Base-by-base conservation (phyloP, 2,329 filamentous ascomycete genomes). In the Anthostomella pinea region DNA sequence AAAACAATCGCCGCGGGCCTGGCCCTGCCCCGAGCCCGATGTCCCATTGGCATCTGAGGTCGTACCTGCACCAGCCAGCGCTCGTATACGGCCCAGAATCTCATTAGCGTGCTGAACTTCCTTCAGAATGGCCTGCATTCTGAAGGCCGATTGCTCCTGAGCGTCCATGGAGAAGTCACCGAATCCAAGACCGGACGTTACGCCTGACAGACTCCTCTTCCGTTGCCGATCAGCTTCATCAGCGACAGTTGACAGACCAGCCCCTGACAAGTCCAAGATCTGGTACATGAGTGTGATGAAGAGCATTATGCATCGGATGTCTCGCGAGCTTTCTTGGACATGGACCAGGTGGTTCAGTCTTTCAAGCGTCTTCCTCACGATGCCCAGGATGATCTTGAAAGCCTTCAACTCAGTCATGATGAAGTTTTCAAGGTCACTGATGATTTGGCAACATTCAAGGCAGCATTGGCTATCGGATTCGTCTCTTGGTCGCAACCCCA, bases 371-470 rank as follows among this genome's bases (percentile, higher is more conserved):
- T 24, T 7, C 10, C 24, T 41, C 2, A 39, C 19, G n/a, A 42
- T 39, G 2, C 34, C 34, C 2, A 45, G 11, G 9, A 42, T 21
- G 13, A 45, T 39, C 11, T 45, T 45, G 13, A 28, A 39, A 14
- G 18, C 22, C 9, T 25, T 41, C 5, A 45, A 17, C 8, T 41
- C 42, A 6, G 24, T 11, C 22, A 39, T 26, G 28, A 41, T 45
- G 16, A 33, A 39, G n/a, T 29, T 38, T 29, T 45, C 42, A 2
- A 45, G 30, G 9, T 45, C 38, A 8, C 13, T 31, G 4, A 42
- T 39, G n/a, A 45, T 38, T n/a, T 42, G 30, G 23, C 30, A 45
- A 19, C 34, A 45, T 13, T 41, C 38, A n/a, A 37, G 11, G 15
- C 23, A 41, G 25, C 28, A 41, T 10, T 27, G 28, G 10, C 37